Evolutionary conservation across 495 filamentous ascomycete species (phyloP).

Genomic region (Alectoria sarmentosa): DNA sequence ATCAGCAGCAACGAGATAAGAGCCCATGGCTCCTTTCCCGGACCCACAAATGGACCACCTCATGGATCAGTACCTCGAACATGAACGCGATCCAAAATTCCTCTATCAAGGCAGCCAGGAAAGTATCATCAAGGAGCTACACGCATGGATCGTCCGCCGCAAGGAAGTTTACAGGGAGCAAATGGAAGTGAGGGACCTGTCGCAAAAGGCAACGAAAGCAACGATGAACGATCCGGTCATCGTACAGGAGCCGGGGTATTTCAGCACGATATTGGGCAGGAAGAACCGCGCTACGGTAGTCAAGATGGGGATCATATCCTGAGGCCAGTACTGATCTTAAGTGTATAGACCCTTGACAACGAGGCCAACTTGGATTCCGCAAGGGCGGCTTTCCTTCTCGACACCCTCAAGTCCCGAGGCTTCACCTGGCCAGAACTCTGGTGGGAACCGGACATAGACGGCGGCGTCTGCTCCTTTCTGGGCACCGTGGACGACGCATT

Average conservation of each 20-base stretch:
- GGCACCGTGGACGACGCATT: not conserved
- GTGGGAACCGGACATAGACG: not conserved
- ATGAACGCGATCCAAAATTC: not conserved
- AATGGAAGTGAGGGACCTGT: not conserved
- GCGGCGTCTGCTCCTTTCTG: not conserved
- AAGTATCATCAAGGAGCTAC: not conserved
- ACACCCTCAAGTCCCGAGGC: not conserved
- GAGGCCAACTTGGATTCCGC: not conserved
- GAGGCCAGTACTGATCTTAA: not conserved
- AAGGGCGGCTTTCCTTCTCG: not conserved
- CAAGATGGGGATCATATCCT: not conserved
- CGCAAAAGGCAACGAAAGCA: not conserved
- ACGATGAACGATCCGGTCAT: not conserved
- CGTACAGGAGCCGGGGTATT: not conserved
- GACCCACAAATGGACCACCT: not conserved
- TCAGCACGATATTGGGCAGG: not conserved
- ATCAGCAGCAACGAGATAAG: too few relatives aligned
- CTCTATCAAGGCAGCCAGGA: not conserved
- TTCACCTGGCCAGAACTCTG: not conserved
- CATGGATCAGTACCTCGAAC: not conserved
- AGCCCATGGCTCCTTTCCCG: not conserved
- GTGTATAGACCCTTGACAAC: not conserved
- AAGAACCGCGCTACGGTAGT: not conserved
- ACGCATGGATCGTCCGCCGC: not conserved
- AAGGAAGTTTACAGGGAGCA: not conserved